Conservation (phyloP, 495 filamentous ascomycete genomes). For the Lindgomyces ingoldianus region DNA sequence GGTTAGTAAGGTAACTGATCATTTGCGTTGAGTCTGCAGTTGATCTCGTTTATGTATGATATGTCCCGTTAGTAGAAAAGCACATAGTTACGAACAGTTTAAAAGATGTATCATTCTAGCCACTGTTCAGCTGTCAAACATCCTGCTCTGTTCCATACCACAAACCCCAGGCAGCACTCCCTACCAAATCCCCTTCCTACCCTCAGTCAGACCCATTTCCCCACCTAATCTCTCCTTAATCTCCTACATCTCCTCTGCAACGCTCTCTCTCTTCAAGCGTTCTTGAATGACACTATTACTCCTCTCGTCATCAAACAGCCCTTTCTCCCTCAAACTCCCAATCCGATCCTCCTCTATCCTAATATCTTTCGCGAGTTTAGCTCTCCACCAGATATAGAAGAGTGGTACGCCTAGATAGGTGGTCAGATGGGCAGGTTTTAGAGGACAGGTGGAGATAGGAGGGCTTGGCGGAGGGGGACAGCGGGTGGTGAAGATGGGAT, state of each 20-base stretch:
- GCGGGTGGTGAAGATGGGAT: too few species aligned
- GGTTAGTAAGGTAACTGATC: too few species aligned
- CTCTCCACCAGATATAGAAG: neutral
- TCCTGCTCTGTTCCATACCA: too few species aligned
- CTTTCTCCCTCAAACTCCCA: constrained; percentile 25
- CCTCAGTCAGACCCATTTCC: too few species aligned
- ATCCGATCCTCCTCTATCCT: constrained; percentile 24
- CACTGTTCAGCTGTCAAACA: too few species aligned
- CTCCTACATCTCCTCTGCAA: constrained; percentile 6
- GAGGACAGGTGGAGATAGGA: neutral
- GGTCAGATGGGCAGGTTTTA: neutral
- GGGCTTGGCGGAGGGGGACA: neutral
- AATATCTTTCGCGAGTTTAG: constrained; percentile 11
- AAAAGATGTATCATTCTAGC: too few species aligned
- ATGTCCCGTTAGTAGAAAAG: too few species aligned
- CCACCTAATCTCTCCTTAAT: constrained; percentile 12
- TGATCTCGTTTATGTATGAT: too few species aligned
- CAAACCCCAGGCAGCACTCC: too few species aligned
- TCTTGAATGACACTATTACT: neutral
- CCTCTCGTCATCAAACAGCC: constrained; percentile 23
- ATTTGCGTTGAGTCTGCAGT: too few species aligned
- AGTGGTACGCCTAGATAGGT: neutral
- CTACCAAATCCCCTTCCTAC: too few species aligned
- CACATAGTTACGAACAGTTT: too few species aligned
- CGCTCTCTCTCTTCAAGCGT: constrained; percentile 22